These are phyloP conservation scores for Penicillium sp. DNA, from an alignment of 2,329 filamentous ascomycete genomes.

Conservation along the genomic window DNA sequence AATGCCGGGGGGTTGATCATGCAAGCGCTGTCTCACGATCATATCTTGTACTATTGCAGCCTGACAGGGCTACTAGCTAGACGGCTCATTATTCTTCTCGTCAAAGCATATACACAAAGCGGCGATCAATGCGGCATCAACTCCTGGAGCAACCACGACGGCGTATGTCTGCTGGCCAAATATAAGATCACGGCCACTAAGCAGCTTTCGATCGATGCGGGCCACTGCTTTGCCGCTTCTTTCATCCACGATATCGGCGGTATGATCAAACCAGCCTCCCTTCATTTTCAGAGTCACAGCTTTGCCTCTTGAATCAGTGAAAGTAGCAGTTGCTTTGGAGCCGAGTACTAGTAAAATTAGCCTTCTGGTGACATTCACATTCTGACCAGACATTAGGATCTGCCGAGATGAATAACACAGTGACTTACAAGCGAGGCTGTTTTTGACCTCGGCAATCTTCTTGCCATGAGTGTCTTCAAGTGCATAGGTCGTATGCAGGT, in stretches of 20 bases:
- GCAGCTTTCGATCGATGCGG: conserved; percentile 61
- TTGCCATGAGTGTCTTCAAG: conserved; percentile 50
- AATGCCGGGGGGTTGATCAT: too few species aligned
- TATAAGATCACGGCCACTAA: conserved; percentile 62
- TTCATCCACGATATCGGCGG: conserved; percentile 61
- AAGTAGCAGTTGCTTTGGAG: conserved; percentile 47
- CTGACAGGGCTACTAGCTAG: neutral
- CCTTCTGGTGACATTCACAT: neutral
- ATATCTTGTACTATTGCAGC: neutral
- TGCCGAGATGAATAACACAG: neutral
- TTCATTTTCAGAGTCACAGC: conserved; percentile 59
- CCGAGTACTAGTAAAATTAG: conserved; percentile 23
- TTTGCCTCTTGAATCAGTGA: conserved; percentile 55
- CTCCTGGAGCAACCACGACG: conserved; percentile 64
- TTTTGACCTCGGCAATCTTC: conserved; percentile 61
- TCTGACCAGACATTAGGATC: neutral
- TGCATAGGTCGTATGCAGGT: conserved; percentile 28
- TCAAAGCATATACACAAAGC: conserved; percentile 71
- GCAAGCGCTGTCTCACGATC: too few species aligned
- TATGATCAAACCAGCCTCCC: conserved; percentile 63
- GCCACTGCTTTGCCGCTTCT: conserved; percentile 58
- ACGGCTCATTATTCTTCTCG: conserved; percentile 62
- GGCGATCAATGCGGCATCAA: conserved; percentile 67
- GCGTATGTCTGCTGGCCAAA: conserved; percentile 68
- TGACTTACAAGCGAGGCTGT: conserved; percentile 56